A percentile compares a stretch with the other conserved stretches of the same genome.
phyloP scores from a whole-genome alignment of 2,329 filamentous ascomycete species.

The Fusarium aywerte region DNA sequence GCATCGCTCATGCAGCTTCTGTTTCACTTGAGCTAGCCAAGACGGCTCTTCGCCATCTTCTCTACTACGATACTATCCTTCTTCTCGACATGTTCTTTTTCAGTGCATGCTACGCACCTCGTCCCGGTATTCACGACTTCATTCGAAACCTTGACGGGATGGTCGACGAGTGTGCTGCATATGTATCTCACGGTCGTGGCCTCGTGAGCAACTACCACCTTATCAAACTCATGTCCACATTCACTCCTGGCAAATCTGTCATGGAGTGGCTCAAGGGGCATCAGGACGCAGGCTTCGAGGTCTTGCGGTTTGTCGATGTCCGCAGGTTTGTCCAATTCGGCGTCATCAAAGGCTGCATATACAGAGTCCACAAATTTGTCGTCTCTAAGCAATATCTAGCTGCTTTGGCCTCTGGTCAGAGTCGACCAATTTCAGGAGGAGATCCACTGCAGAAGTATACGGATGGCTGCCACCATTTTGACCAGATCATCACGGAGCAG shows the following conservation, averaged over 20 bases:
- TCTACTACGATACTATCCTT: slow-evolving; percentile 92
- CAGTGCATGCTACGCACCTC: slow-evolving; percentile 86
- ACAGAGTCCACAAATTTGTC: slow-evolving; percentile 91
- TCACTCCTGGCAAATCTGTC: slow-evolving; percentile 84
- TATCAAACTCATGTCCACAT: slow-evolving; percentile 84
- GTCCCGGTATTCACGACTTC: slow-evolving; percentile 80
- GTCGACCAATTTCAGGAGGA: slow-evolving; percentile 53
- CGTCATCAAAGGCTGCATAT: slow-evolving; percentile 93
- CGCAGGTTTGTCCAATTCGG: slow-evolving; percentile 94
- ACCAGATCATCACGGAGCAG: slow-evolving; percentile 83
- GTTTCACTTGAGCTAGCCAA: slow-evolving; percentile 88
- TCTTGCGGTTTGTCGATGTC: slow-evolving; percentile 83
- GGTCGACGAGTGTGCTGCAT: slow-evolving; percentile 87
- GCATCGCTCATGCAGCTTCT: slow-evolving; percentile 85
- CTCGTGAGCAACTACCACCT: slow-evolving; percentile 71
- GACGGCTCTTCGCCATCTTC: slow-evolving; percentile 85
- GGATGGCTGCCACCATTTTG: slow-evolving; percentile 80
- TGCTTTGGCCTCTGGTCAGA: slow-evolving; percentile 65
- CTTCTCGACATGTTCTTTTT: slow-evolving; percentile 97
- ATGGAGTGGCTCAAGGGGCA: slow-evolving; percentile 87
- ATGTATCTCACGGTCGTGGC: slow-evolving; percentile 70
- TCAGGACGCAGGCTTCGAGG: slow-evolving; percentile 70
- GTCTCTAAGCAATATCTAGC: slow-evolving; percentile 73
- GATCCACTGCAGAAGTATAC: slow-evolving; percentile 73
- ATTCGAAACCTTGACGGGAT: slow-evolving; percentile 77